Evolutionary conservation across 2,329 filamentous ascomycete genomes (phyloP).

Genomic region (Didymella pinodella): DNA sequence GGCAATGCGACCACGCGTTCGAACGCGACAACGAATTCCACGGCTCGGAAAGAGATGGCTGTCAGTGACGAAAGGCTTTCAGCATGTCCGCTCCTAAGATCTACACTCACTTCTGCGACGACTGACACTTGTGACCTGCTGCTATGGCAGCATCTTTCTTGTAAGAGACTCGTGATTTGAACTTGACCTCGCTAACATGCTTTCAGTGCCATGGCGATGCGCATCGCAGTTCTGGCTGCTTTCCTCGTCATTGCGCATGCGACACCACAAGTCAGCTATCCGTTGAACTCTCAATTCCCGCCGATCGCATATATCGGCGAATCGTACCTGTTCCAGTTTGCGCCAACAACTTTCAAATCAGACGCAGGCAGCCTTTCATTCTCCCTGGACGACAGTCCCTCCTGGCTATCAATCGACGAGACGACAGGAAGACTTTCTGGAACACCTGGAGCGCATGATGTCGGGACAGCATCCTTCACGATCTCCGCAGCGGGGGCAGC

Average conservation of each 20-base stretch:
- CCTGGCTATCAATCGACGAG: slow-evolving; percentile 78
- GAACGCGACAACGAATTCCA: slow-evolving; percentile 42
- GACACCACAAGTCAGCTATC: slow-evolving; percentile 63
- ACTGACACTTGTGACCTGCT: slow-evolving; percentile 22
- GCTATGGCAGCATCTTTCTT: slow-evolving; percentile 25
- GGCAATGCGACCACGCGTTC: slow-evolving; percentile 36
- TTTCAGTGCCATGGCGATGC: slow-evolving; percentile 31
- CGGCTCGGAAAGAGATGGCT: slow-evolving; percentile 42
- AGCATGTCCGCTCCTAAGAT: slow-evolving; percentile 27
- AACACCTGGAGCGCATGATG: slow-evolving; percentile 66
- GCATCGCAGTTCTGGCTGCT: slow-evolving; percentile 26
- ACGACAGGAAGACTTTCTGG: slow-evolving; percentile 72
- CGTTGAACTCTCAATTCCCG: slow-evolving; percentile 84
- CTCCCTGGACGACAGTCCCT: slow-evolving; percentile 69
- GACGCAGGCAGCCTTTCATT: slow-evolving; percentile 67
- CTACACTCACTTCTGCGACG: slow-evolving; percentile 20
- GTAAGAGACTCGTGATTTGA: slow-evolving; percentile 23
- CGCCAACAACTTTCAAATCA: slow-evolving; percentile 75
- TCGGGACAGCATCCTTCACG: slow-evolving; percentile 67
- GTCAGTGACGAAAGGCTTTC: slow-evolving; percentile 33
- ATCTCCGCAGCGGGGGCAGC: slow-evolving; percentile 74
- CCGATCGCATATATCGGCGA: slow-evolving; percentile 75
- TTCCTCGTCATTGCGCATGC: slow-evolving; percentile 33
- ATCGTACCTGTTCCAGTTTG: slow-evolving; percentile 75
- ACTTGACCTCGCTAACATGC: slow-evolving; percentile 4